Evolutionary conservation across 352 stramenopile genomes (phyloP).

Genomic region (Globisporangium rhizosaccharum): DNA sequence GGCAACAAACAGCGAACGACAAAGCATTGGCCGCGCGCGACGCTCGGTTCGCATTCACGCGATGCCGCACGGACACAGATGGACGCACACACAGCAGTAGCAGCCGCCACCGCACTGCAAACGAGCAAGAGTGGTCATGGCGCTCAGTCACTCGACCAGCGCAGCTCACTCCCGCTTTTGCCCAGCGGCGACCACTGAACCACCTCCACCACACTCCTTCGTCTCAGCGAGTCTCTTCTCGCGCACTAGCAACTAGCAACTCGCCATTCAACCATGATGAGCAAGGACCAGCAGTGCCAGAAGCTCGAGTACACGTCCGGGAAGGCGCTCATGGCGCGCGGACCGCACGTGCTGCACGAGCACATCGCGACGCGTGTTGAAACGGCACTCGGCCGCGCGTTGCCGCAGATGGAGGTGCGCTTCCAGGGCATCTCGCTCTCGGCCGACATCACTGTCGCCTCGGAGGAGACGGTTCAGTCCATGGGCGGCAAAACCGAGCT

Average conservation of each 20-base stretch:
- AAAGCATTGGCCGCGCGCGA: too few relatives aligned
- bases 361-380: constrained; percentile 30
- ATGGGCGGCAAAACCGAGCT: constrained; percentile 22
- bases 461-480: neutral
- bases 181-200: too few relatives aligned
- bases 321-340: constrained; percentile 26
- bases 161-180: too few relatives aligned
- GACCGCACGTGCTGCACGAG: constrained; percentile 27
- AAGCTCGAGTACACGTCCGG: constrained; percentile 20
- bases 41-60: too few relatives aligned
- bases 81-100: too few relatives aligned
- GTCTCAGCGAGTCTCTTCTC: too few relatives aligned
- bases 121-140: too few relatives aligned
- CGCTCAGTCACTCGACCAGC: too few relatives aligned
- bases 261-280: constrained; percentile 2
- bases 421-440: constrained; percentile 39
- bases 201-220: too few relatives aligned
- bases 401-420: constrained; percentile 47
- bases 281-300: neutral
- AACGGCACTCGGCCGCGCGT: constrained; percentile 22
- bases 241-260: neutral
- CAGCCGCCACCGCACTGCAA: too few relatives aligned
- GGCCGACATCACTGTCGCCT: constrained; percentile 25
- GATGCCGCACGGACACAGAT: too few relatives aligned
- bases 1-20: too few relatives aligned